A percentile compares a stretch with the other conserved stretches of the same genome.
These are phyloP conservation scores for Geotrichum macrosporum DNA, from an alignment of 1,139 yeast genomes.

Conservation along the genomic window DNA sequence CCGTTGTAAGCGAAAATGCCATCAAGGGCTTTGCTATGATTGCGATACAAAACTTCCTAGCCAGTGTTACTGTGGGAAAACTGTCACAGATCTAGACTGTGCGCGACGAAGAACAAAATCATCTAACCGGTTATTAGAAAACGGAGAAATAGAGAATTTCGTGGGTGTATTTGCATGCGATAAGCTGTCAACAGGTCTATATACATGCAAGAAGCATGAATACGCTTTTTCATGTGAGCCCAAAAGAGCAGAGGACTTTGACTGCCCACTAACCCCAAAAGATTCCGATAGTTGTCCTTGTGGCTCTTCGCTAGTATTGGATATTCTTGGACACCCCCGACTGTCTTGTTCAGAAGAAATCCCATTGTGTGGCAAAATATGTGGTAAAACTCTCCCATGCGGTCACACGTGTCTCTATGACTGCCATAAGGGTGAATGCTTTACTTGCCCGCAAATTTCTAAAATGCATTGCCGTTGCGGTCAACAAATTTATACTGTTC, in stretches of 20 bases:
- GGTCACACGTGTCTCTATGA: slow-evolving; percentile 64
- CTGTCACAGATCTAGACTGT: slow-evolving; percentile 28
- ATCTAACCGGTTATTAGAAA: slow-evolving; percentile 21
- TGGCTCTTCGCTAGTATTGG: slow-evolving; percentile 51
- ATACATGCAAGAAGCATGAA: slow-evolving; percentile 65
- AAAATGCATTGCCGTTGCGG: slow-evolving; percentile 53
- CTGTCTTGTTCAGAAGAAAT: slow-evolving; percentile 63
- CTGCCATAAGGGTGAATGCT: slow-evolving; percentile 77
- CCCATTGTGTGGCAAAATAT: slow-evolving; percentile 63
- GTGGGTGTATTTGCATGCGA: slow-evolving; percentile 63
- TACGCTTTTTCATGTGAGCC: slow-evolving; percentile 61
- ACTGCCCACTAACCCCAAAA: slow-evolving; percentile 63
- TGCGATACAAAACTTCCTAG: slow-evolving; percentile 49
- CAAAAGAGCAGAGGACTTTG: slow-evolving; percentile 40
- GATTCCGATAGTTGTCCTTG: slow-evolving; percentile 66
- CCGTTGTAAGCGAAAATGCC: slow-evolving; percentile 56
- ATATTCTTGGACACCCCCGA: slow-evolving; percentile 46
- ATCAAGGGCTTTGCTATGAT: slow-evolving; percentile 73
- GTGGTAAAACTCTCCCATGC: slow-evolving; percentile 61
- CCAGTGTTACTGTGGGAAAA: slow-evolving; percentile 73
- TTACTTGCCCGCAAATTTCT: slow-evolving; percentile 50
- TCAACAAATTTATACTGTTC: slow-evolving; percentile 49
- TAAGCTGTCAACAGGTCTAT: slow-evolving; percentile 46
- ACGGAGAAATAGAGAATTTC: slow-evolving; percentile 42
- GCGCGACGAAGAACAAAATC: slow-evolving; percentile 23